phyloP scores from a whole-genome alignment of 805 yeast genomes.

The Wickerhamiella occidentalis region DNA sequence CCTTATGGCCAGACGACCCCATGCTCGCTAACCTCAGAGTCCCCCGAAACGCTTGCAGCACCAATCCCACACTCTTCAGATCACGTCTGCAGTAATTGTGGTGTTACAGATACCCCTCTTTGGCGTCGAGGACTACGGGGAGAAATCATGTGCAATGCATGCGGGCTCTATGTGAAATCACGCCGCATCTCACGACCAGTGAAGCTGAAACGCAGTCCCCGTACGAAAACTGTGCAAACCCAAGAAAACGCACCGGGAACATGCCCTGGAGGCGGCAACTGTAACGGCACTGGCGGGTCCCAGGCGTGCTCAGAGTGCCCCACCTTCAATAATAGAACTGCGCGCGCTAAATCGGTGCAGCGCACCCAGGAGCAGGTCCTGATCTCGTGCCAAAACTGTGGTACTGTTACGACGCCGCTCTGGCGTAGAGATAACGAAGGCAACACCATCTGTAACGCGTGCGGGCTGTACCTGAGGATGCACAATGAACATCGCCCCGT shows the following conservation, averaged over 20 bases:
- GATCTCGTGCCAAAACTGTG: constrained; percentile 73
- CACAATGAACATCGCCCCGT: constrained; percentile 72
- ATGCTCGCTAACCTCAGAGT: not conserved
- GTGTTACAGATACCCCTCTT: constrained; percentile 81
- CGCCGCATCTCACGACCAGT: constrained; percentile 54
- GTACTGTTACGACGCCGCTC: constrained; percentile 72
- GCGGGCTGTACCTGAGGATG: constrained; percentile 61
- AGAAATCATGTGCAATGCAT: constrained; percentile 87
- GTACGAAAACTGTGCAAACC: constrained; percentile 11
- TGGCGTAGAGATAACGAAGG: constrained; percentile 80
- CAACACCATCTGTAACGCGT: constrained; percentile 77
- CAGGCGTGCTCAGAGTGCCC: constrained; percentile 75
- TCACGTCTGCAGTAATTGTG: constrained; percentile 71
- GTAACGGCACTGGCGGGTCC: constrained; percentile 83
- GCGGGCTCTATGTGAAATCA: constrained; percentile 69
- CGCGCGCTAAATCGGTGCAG: constrained; percentile 8
- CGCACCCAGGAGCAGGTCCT: constrained; percentile 32
- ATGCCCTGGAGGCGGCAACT: constrained; percentile 64
- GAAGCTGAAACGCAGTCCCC: constrained; percentile 37
- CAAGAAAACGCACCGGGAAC: constrained; percentile 32
- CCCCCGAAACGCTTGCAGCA: not conserved
- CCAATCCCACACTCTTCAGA: not conserved
- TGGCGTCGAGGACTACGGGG: constrained; percentile 94
- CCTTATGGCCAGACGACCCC: too few relatives aligned
- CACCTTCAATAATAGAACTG: constrained; percentile 56